Conservation (phyloP, 2,329 filamentous ascomycete genomes). For the Alternaria sp. region DNA sequence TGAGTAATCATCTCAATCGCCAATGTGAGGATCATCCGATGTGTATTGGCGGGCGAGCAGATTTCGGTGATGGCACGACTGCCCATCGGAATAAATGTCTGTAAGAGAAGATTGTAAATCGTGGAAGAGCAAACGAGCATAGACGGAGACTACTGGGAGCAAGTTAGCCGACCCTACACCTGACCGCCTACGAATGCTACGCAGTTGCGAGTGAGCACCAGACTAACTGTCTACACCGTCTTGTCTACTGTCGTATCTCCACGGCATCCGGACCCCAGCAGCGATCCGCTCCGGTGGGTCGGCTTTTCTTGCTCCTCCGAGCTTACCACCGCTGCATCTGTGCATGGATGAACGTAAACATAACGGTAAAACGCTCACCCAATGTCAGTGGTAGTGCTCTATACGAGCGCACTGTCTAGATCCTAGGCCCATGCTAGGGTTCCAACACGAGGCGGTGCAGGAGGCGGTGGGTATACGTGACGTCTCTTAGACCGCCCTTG, state of each 20-base stretch:
- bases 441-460: background rate
- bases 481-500: constrained; percentile 1
- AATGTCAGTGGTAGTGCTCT: background rate
- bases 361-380: background rate
- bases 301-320: background rate
- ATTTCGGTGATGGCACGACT: background rate
- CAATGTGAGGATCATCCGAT: background rate
- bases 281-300: background rate
- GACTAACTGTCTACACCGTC: background rate
- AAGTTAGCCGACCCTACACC: background rate
- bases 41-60: background rate
- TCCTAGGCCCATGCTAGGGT: background rate
- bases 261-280: background rate
- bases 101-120: background rate
- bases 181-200: background rate
- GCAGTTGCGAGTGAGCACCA: background rate
- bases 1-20: background rate
- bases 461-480: constrained; percentile 1
- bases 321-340: background rate
- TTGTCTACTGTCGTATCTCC: background rate
- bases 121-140: background rate
- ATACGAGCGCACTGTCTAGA: background rate
- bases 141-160: background rate
- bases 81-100: background rate
- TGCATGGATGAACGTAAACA: background rate